Evolutionary conservation across 2,329 filamentous ascomycete genomes (phyloP).

Genomic region (Botrytis sinoallii): DNA sequence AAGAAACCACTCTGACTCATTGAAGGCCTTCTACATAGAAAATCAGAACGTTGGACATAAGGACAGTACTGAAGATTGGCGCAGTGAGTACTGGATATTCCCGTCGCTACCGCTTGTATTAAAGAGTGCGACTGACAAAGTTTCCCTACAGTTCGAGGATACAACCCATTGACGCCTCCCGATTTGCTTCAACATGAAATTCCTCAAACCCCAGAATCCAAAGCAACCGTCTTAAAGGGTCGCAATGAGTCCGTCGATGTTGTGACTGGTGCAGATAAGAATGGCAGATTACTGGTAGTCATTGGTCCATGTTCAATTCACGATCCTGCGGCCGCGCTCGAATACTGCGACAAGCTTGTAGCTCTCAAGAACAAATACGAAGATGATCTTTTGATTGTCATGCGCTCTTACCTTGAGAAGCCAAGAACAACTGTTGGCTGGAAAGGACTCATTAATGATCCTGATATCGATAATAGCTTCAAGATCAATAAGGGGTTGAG

Average conservation of each 20-base stretch:
- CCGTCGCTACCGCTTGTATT: neutral
- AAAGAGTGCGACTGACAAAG: slow-evolving; percentile 14
- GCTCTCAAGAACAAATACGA: slow-evolving; percentile 83
- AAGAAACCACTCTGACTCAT: slow-evolving; percentile 25
- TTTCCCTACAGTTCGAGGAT: slow-evolving; percentile 48
- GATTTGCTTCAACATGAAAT: slow-evolving; percentile 96
- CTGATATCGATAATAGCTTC: slow-evolving; percentile 97
- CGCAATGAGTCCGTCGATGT: slow-evolving; percentile 65
- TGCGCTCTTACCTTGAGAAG: slow-evolving; percentile 98
- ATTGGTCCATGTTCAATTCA: slow-evolving; percentile 97
- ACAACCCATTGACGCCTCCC: slow-evolving; percentile 89
- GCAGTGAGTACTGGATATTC: slow-evolving; percentile 57
- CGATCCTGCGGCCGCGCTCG: slow-evolving; percentile 83
- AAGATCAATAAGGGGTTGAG: slow-evolving; percentile 97
- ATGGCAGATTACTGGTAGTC: slow-evolving; percentile 67
- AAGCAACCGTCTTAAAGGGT: slow-evolving; percentile 55
- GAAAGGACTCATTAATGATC: slow-evolving; percentile 99
- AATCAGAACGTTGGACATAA: slow-evolving; percentile 78
- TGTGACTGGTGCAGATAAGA: slow-evolving; percentile 62
- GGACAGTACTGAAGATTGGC: slow-evolving; percentile 73
- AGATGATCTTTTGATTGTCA: slow-evolving; percentile 88
- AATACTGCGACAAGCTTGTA: slow-evolving; percentile 85
- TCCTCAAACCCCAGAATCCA: slow-evolving; percentile 46
- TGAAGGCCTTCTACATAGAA: slow-evolving; percentile 66
- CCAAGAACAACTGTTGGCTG: slow-evolving; percentile 95